Percentiles rank a stretch among this genome's conserved stretches.
These are phyloP conservation scores for Lactarius hengduanensis DNA, from an alignment of 768 basidiomycete species.

Conservation along the genomic window DNA sequence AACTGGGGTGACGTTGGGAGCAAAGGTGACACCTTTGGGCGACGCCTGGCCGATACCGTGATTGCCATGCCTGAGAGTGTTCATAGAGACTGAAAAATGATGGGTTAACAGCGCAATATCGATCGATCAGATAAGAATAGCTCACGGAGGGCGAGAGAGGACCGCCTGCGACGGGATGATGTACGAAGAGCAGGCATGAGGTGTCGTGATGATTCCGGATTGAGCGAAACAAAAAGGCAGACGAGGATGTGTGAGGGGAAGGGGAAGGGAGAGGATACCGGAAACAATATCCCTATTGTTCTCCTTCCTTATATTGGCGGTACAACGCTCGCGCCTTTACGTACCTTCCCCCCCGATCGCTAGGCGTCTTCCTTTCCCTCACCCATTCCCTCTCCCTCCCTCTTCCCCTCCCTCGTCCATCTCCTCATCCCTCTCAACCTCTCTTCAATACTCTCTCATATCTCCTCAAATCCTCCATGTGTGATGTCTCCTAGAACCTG, in stretches of 20 bases:
- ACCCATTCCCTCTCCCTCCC: background rate
- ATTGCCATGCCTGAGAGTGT: constrained; percentile 50
- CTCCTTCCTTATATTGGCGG: constrained; percentile 24
- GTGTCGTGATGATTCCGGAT: constrained; percentile 19
- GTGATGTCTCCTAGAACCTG: background rate
- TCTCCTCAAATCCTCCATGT: background rate
- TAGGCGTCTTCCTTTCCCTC: too few species aligned
- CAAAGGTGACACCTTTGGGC: constrained; percentile 56
- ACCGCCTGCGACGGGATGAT: constrained; percentile 27
- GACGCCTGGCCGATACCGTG: constrained; percentile 48
- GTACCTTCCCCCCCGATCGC: too few species aligned
- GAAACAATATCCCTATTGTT: constrained; percentile 23
- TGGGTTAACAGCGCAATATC: background rate
- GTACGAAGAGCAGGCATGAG: constrained; percentile 26
- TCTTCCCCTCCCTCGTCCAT: background rate
- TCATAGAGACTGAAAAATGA: constrained; percentile 28
- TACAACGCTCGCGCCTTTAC: background rate
- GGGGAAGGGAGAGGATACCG: constrained; percentile 12
- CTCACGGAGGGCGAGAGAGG: constrained; percentile 28
- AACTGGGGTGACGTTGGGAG: constrained; percentile 58
- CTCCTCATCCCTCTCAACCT: too few species aligned
- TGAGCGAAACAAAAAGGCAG: constrained; percentile 28
- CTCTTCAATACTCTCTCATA: background rate
- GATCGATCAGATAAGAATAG: background rate
- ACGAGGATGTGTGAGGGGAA: background rate